These are phyloP conservation scores for Cyclocybe cylindracea DNA, from an alignment of 768 basidiomycete genomes.

Conservation along the genomic window DNA sequence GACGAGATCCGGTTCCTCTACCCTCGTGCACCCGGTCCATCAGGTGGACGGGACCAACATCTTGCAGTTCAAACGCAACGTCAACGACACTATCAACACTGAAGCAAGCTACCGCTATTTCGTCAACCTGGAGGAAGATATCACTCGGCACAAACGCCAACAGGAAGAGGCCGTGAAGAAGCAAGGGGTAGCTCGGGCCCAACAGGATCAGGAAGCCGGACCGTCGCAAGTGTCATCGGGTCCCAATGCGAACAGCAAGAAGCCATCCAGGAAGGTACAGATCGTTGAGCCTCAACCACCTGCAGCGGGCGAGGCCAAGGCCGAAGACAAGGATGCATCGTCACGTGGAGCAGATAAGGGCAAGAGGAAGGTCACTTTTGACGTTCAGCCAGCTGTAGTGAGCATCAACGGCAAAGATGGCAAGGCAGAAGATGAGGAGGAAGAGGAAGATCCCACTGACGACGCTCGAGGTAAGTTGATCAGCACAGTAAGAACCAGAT, in stretches of 20 bases:
- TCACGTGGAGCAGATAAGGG: conserved; percentile 42
- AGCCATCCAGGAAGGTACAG: conserved; percentile 17
- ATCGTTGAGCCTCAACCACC: conserved; percentile 15
- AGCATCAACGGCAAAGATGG: conserved; percentile 43
- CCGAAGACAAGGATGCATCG: conserved; percentile 16
- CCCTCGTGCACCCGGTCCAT: conserved; percentile 26
- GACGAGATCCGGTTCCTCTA: conserved; percentile 33
- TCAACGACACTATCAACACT: conserved; percentile 42
- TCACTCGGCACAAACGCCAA: conserved; percentile 31
- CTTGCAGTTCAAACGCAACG: conserved; percentile 40
- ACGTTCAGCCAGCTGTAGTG: conserved; percentile 58
- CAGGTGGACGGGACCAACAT: conserved; percentile 34
- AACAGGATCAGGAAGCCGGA: conserved; percentile 20
- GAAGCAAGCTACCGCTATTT: conserved; percentile 48
- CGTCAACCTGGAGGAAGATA: conserved; percentile 43
- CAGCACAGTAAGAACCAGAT: conserved; percentile 2
- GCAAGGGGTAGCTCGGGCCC: conserved; percentile 11
- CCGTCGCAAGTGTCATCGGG: conserved; percentile 14
- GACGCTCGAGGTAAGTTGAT: conserved; percentile 47
- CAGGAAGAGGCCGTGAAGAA: conserved; percentile 21
- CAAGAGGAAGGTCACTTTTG: conserved; percentile 74
- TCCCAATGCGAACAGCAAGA: conserved; percentile 19
- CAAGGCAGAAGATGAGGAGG: conserved; percentile 31
- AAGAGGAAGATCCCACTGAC: conserved; percentile 20
- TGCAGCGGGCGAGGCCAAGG: conserved; percentile 17